Evolutionary conservation across 257 asterid species (phyloP).

Genomic region (Nemophila menziesii): DNA sequence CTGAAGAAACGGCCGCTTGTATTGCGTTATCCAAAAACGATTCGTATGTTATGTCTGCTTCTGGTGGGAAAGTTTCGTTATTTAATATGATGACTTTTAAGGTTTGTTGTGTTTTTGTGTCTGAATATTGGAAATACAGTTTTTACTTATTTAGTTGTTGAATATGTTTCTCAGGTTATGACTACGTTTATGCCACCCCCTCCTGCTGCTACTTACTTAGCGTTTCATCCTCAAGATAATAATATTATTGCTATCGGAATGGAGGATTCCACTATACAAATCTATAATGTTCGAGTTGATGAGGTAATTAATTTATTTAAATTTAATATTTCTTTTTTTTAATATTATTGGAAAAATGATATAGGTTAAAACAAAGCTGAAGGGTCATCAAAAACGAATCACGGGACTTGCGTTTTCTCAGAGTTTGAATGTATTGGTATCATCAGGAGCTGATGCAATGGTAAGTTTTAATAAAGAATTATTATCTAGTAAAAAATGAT

Average conservation of each 20-base stretch:
- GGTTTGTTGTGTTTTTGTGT: constrained; percentile 48
- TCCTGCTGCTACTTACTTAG: constrained; percentile 92
- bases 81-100: constrained; percentile 98
- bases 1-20: constrained; percentile 84
- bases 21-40: constrained; percentile 89
- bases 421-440: constrained; percentile 68
- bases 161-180: constrained; percentile 55
- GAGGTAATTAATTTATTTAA: constrained; percentile 77
- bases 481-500: not conserved
- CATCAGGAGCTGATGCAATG: constrained; percentile 98
- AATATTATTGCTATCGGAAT: constrained; percentile 85
- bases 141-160: constrained; percentile 12
- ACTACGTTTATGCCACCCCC: constrained; percentile 99
- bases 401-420: constrained; percentile 94
- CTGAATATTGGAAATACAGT: too few relatives aligned
- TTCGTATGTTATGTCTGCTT: constrained; percentile 98
- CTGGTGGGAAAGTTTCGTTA: constrained; percentile 94
- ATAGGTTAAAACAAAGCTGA: constrained; percentile 84
- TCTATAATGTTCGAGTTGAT: constrained; percentile 84
- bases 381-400: constrained; percentile 89
- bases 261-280: constrained; percentile 86
- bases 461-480: constrained; percentile 22
- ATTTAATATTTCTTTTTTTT: too few relatives aligned
- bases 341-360: too few relatives aligned
- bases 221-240: constrained; percentile 92